A percentile compares a stretch with the other conserved stretches of the same genome.
Evolutionary conservation across 1,284 basidiomycete genomes (phyloP).

Genomic region (Coniophora puteana): DNA sequence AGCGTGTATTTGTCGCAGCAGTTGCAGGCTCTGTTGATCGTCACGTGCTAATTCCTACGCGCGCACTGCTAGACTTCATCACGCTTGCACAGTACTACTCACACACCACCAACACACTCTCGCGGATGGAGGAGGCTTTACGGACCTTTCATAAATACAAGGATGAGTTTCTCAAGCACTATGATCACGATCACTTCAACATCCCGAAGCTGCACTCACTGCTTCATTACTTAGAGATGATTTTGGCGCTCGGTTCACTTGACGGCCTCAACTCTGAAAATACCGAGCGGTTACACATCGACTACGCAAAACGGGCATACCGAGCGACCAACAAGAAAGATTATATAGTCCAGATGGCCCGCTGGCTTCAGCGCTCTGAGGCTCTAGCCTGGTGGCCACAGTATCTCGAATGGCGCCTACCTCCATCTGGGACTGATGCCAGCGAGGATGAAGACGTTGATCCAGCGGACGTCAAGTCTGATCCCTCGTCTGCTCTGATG

Average conservation of each 20-base stretch:
- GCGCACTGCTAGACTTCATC: background rate
- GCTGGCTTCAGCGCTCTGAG: background rate
- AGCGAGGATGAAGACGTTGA: no score
- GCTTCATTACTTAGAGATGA: background rate
- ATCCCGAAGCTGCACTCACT: conserved; percentile 1
- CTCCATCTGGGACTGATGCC: no score
- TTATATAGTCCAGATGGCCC: background rate
- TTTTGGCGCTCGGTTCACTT: background rate
- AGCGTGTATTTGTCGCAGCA: conserved; percentile 1
- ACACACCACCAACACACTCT: background rate
- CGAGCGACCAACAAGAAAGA: background rate
- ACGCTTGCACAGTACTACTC: background rate
- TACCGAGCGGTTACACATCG: conserved; percentile 1
- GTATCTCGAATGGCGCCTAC: conserved; percentile 20
- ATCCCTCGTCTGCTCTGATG: no score
- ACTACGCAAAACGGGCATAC: background rate
- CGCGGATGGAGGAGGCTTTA: background rate
- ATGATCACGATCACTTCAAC: background rate
- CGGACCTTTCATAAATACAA: background rate
- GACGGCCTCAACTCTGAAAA: background rate
- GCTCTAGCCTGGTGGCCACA: conserved; percentile 12
- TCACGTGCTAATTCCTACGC: background rate
- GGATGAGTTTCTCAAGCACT: background rate
- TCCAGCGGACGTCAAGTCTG: no score
- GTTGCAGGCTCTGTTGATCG: background rate